Conservation (phyloP, 495 filamentous ascomycete species). For the Opeltia flavorubescens region DNA sequence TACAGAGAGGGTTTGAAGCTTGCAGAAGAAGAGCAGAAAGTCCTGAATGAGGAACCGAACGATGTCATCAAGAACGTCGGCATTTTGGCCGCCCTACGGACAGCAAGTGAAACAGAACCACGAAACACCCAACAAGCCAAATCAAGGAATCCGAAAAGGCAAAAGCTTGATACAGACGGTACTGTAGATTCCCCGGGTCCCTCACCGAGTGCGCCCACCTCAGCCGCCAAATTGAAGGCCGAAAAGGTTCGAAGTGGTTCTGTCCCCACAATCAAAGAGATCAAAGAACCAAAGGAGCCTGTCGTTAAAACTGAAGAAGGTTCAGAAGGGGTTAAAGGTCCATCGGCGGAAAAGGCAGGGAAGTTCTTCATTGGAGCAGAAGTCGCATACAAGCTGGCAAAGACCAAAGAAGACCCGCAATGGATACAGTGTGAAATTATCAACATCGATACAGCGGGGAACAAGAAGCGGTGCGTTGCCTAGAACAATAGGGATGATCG, state of each 20-base stretch:
- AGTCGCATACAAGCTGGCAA: conserved; percentile 71
- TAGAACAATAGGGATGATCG: background rate
- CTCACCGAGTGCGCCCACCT: conserved; percentile 35
- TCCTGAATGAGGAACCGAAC: conserved; percentile 42
- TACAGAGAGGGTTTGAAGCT: conserved; percentile 51
- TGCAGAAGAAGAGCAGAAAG: conserved; percentile 45
- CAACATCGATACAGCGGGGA: conserved; percentile 68
- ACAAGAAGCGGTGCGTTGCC: conserved; percentile 51
- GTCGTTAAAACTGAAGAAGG: conserved; percentile 43
- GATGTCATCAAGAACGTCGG: conserved; percentile 45
- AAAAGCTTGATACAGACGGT: conserved; percentile 55
- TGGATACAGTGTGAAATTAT: conserved; percentile 88
- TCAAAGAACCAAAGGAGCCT: conserved; percentile 25
- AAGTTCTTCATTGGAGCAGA: conserved; percentile 57
- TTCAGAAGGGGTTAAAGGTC: conserved; percentile 34
- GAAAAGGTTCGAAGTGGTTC: conserved; percentile 36
- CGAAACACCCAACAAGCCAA: conserved; percentile 34
- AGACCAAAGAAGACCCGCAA: conserved; percentile 63
- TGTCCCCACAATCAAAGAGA: conserved; percentile 33
- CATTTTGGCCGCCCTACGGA: conserved; percentile 44
- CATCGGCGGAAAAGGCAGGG: conserved; percentile 33
- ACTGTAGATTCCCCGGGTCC: conserved; percentile 52
- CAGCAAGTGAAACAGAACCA: conserved; percentile 44
- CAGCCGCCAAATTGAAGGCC: conserved; percentile 29
- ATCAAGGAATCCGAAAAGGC: conserved; percentile 42